Percentiles rank a stretch among this genome's conserved stretches.
These are phyloP conservation scores for Anthostomella pinea DNA, from an alignment of 2,329 filamentous ascomycete species.

Conservation along the genomic window DNA sequence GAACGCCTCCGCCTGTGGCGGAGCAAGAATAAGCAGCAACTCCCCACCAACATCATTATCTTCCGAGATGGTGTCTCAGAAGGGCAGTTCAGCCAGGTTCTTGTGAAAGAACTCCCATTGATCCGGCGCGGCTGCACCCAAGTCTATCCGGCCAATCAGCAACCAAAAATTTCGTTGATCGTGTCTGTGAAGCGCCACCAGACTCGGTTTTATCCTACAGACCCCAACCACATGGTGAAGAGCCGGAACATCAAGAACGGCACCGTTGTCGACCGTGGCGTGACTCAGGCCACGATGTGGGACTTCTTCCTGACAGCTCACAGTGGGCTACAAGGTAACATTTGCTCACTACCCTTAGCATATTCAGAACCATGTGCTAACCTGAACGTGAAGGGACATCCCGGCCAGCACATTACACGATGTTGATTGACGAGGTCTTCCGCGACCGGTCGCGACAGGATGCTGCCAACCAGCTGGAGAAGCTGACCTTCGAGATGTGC, in stretches of 20 bases:
- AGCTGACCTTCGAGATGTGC: conserved; percentile 74
- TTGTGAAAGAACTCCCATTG: conserved; percentile 64
- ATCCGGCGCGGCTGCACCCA: conserved; percentile 63
- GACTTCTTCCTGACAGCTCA: conserved; percentile 88
- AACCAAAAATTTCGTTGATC: conserved; percentile 67
- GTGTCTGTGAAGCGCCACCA: conserved; percentile 88
- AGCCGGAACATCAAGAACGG: conserved; percentile 70
- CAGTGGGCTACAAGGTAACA: conserved; percentile 66
- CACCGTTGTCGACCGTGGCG: conserved; percentile 80
- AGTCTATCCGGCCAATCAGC: conserved; percentile 51
- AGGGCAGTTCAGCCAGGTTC: conserved; percentile 70
- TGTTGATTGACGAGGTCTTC: conserved; percentile 69
- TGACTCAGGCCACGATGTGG: conserved; percentile 72
- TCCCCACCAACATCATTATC: conserved; percentile 74
- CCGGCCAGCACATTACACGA: conserved; percentile 80
- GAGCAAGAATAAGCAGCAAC: conserved; percentile 47
- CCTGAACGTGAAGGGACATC: conserved; percentile 53
- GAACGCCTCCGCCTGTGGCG: conserved; percentile 66
- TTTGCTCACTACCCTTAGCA: neutral
- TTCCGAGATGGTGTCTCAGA: conserved; percentile 91
- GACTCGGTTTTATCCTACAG: conserved; percentile 78
- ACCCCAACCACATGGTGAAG: conserved; percentile 38
- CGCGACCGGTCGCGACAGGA: conserved; percentile 28
- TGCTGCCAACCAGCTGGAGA: conserved; percentile 67
- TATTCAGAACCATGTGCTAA: conserved; percentile 4